phyloP scores from a whole-genome alignment of 495 filamentous ascomycete species.

The Tuber umbilicatum region DNA sequence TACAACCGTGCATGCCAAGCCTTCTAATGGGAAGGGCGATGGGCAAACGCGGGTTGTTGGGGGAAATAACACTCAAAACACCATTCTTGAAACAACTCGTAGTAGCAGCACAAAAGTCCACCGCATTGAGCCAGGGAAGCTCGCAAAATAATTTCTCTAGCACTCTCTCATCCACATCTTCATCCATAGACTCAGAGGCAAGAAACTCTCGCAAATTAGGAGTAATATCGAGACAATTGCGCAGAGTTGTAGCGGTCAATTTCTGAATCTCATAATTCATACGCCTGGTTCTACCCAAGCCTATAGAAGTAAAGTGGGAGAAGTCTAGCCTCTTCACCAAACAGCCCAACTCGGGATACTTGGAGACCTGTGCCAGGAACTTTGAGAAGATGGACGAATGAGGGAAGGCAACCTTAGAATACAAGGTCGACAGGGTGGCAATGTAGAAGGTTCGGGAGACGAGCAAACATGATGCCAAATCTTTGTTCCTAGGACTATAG shows the following conservation, averaged over 20 bases:
- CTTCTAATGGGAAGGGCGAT: constrained; percentile 56
- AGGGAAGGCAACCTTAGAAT: constrained; percentile 76
- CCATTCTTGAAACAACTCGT: constrained; percentile 61
- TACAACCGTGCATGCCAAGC: constrained; percentile 75
- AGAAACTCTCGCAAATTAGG: constrained; percentile 75
- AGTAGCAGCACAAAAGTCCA: constrained; percentile 77
- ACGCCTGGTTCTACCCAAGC: constrained; percentile 69
- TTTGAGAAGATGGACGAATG: constrained; percentile 84
- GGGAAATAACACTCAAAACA: constrained; percentile 48
- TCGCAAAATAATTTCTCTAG: constrained; percentile 63
- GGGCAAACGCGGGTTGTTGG: constrained; percentile 44
- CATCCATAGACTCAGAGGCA: constrained; percentile 75
- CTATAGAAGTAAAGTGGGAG: constrained; percentile 79
- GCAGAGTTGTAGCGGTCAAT: constrained; percentile 67
- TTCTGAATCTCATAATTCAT: constrained; percentile 76
- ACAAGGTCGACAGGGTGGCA: constrained; percentile 69
- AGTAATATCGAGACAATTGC: constrained; percentile 66
- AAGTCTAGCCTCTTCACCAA: constrained; percentile 79
- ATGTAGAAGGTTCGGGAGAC: constrained; percentile 69
- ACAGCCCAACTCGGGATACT: constrained; percentile 65
- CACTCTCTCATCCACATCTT: constrained; percentile 64
- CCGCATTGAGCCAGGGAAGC: constrained; percentile 59
- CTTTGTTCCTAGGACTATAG: constrained; percentile 70
- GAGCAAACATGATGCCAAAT: constrained; percentile 70
- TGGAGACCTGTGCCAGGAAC: constrained; percentile 63